Base-by-base conservation (phyloP, 2,329 filamentous ascomycete species). In the Colletotrichum sp. region DNA sequence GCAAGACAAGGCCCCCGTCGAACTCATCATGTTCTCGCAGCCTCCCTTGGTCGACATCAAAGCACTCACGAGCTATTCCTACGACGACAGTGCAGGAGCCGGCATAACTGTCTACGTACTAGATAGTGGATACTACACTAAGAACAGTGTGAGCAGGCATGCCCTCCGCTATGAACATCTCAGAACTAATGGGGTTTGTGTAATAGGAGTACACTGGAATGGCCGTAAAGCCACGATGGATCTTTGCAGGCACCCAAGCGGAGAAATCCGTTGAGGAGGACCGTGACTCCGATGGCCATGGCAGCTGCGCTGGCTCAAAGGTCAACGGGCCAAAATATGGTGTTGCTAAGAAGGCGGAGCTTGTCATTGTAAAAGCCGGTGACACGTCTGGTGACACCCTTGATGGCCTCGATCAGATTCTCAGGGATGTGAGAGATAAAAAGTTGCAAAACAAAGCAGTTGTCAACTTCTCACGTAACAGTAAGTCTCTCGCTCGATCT, bases 21-120 rank as follows among this genome's bases (percentile, higher is more conserved):
- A 57, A 13, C 65, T 68, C 16, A 39, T 59, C 49, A 39, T 68
- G 49, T 24, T 68, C 16, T 68, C 65, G 10, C 65, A 68, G n/a
- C 65, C 65, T 34, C 65, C 49, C 3, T 15, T 34, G 49, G 65
- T 57, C 6, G 65, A 57, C 28, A 21, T 57, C 6, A 12, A 24
- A 36, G 15, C 28, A 9, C 65, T 68, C 7, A 39, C 12, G 18
- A 36, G 44, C 13, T 68, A 59, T 3, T 10, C 49, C 26, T 68
- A 59, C 3, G 65, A 68, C 12, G 65, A 68, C 13, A 68, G 65
- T n/a, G 65, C 65, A 6, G 65, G 65, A n/a, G 26, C 44, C 0
- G 65, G 26, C 2, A 32, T 68, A 6, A 68, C 65, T 1, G 49
- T 68, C 21, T 68, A 68, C 30, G 49, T 68, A 18, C 30, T 68